Base-by-base conservation (phyloP, 257 asterid species). In the Echium plantagineum region DNA sequence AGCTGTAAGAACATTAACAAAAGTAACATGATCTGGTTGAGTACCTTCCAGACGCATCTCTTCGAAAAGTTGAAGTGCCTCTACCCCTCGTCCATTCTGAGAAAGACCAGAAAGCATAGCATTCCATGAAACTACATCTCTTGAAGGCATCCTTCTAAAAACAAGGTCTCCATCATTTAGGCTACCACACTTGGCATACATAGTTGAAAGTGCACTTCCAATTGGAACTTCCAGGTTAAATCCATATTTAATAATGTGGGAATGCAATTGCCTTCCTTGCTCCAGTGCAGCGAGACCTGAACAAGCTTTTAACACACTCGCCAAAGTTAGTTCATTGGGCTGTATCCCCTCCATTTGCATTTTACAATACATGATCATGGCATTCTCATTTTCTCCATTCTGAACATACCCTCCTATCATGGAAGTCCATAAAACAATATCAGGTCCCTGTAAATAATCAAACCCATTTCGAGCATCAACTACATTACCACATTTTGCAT, bases 21-120 rank as follows among this genome's bases (percentile, higher is more conserved):
- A 86, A 63, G 95, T 84, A 24, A 86, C 90, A 60, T 74, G 55
- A 66, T 89, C 89, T 0, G 97, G 97, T 32, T 60, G 71, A 22
- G 61, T 70, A 15, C 86, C 87, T 53, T 75, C 86, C 57, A 48
- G 35, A 59, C 63, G 77, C 97, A 89, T 89, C 65, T 86, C 89
- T 63, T 82, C 86, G 46, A 89, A 86, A 63, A 86, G 89, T 56
- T 80, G 71, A 58, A 89, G 82, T 15, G 97, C 97, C 77, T 86
- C 80, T 9, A 35, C 15, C 7, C 94, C 97, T 13, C 53, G 57
- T 2, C 95, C 94, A n/a, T 89, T 86, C 64, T 89, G 97, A 64
- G 97, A 79, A 69, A 82, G 83, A 30, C 91, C 94, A 0, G 97
- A 89, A 64, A 89, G 82, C 97, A 89, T 89, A 12, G 97, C 78